Base-by-base conservation (phyloP, 2,329 filamentous ascomycete species). In the Dendrostoma leiphaemia region DNA sequence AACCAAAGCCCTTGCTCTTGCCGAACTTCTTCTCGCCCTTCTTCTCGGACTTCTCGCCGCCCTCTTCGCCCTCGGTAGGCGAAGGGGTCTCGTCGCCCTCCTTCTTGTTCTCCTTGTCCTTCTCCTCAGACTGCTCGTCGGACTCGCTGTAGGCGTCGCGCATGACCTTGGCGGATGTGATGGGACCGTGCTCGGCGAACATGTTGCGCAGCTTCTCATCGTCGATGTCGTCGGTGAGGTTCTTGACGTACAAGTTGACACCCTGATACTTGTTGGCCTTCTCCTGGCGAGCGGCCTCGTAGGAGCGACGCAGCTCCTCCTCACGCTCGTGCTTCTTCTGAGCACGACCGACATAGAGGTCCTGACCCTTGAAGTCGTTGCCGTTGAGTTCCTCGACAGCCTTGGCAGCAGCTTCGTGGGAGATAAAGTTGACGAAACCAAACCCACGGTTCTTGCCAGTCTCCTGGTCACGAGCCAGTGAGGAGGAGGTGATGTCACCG, bases 241-340 rank as follows among this genome's bases (percentile, higher is more conserved):
- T 99, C 87, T 99, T 99, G 79, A 99, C 94, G 80, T 99, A 99
- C 47, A 99, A 84, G 81, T 99, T 99, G 74, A 99, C 94, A 64
- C 94, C 94, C 79, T 96, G 91, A 78, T 99, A 99, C 82, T 99
- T 99, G 80, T 85, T 95, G 73, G 91, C 92, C 83, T 99, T 99
- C 84, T 99, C 94, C 67, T 95, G 82, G 67, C 94, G 93, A 66
- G 91, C 91, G 68, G 93, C 93, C 77, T 99, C 94, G 75, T 99
- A 97, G 69, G 96, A 96, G 82, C 91, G 96, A 79, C 94, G 92
- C 59, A 99, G 87, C 78, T 99, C 94, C 79, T 99, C 94, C 81
- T 99, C 94, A 68, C 94, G 94, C 81, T 99, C 94, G 73, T 97
- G 94, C 84, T 99, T 99, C 90, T 99, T 99, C 82, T 97, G 94